Evolutionary conservation across 2,329 filamentous ascomycete species (phyloP).

Genomic region (Exutisphaerella laricina): DNA sequence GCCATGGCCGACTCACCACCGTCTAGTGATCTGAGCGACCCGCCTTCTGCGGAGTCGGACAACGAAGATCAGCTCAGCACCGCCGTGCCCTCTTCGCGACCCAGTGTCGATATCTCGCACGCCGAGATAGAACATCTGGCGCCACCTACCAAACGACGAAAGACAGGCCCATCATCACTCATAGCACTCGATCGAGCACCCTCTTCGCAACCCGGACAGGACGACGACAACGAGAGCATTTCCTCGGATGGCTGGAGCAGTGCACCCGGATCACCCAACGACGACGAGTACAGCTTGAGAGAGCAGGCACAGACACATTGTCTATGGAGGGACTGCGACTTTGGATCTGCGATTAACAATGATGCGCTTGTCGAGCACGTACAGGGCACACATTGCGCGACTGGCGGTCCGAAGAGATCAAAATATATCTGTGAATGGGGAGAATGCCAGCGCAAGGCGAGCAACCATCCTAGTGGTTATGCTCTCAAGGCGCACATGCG

Average conservation of each 20-base stretch:
- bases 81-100: constrained; percentile 42
- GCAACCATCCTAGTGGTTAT: constrained; percentile 91
- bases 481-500: constrained; percentile 95
- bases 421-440: constrained; percentile 99
- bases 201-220: constrained; percentile 35
- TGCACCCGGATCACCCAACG: constrained; percentile 53
- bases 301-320: constrained; percentile 42
- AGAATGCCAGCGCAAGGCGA: constrained; percentile 80
- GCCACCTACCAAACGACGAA: constrained; percentile 37
- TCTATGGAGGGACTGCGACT: constrained; percentile 49
- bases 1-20: constrained; percentile 49
- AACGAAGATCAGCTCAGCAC: constrained; percentile 51
- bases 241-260: constrained; percentile 85
- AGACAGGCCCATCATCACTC: constrained; percentile 28
- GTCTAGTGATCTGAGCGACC: constrained; percentile 57
- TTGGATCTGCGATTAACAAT: constrained; percentile 46
- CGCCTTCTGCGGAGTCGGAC: constrained; percentile 58
- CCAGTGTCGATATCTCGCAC: constrained; percentile 40
- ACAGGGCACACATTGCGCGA: constrained; percentile 87
- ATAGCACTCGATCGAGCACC: constrained; percentile 24
- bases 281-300: constrained; percentile 38
- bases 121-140: constrained; percentile 25
- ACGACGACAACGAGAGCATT: constrained; percentile 55
- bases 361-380: constrained; percentile 49
- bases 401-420: constrained; percentile 65